Evolutionary conservation across 257 asterid species (phyloP).

Genomic region (Gentiana dahurica): DNA sequence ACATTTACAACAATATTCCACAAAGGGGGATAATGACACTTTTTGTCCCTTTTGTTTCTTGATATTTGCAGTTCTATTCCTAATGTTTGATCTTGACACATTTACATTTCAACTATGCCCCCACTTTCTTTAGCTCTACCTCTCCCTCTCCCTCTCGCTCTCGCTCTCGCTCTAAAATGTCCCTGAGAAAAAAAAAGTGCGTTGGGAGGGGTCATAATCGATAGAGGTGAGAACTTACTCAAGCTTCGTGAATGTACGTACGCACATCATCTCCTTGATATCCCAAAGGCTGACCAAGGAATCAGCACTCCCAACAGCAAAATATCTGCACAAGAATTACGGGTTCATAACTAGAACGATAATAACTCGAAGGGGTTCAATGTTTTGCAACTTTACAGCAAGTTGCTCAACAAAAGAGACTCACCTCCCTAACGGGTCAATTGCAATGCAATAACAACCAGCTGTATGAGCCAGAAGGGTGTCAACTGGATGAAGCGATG

Average conservation of each 20-base stretch:
- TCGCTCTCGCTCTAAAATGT: background rate
- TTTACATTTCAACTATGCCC: no score
- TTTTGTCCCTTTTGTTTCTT: no score
- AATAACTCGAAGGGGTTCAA: background rate
- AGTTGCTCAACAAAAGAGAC: background rate
- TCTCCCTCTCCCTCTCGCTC: no score
- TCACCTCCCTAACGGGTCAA: slow-evolving; percentile 91
- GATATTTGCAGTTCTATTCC: no score
- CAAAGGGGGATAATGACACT: no score
- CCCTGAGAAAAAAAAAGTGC: background rate
- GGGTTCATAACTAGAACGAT: background rate
- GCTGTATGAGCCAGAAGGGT: slow-evolving; percentile 98
- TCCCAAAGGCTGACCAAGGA: slow-evolving; percentile 95
- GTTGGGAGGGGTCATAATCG: background rate
- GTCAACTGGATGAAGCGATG: slow-evolving; percentile 62
- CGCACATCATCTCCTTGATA: slow-evolving; percentile 91
- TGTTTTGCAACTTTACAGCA: background rate
- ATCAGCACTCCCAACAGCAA: slow-evolving; percentile 99
- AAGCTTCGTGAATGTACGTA: slow-evolving; percentile 84
- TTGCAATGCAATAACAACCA: slow-evolving; percentile 99
- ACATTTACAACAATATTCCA: background rate
- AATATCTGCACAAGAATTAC: slow-evolving; percentile 40
- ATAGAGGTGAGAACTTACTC: slow-evolving; percentile 47
- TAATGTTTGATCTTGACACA: no score
- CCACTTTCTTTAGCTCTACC: no score